phyloP scores from a whole-genome alignment of 2,329 filamentous ascomycete species.

The Aspergillus sp. region DNA sequence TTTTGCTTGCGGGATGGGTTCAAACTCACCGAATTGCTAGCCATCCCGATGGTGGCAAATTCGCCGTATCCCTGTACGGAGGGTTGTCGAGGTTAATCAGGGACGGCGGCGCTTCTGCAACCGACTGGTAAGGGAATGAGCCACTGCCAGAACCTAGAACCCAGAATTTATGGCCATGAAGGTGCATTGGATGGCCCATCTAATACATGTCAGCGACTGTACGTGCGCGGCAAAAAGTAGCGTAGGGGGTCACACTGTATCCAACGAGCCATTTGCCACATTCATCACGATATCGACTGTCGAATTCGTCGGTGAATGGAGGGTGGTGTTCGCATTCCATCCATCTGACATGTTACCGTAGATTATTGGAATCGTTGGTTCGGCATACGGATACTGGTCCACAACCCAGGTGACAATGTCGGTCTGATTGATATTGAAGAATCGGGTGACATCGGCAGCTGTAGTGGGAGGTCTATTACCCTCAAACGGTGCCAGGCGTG shows the following conservation, averaged over 20 bases:
- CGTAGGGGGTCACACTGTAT: background rate
- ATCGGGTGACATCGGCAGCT: background rate
- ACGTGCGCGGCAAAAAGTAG: background rate
- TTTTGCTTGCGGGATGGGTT: background rate
- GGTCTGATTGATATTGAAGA: background rate
- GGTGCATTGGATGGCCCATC: background rate
- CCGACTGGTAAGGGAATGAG: background rate
- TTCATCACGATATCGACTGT: background rate
- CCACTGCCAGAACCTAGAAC: slow-evolving; percentile 1
- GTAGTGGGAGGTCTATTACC: background rate
- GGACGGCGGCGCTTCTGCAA: background rate
- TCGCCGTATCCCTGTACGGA: background rate
- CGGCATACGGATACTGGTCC: background rate
- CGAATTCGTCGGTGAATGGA: background rate
- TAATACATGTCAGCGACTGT: background rate
- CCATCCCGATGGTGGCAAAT: background rate
- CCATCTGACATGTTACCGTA: background rate
- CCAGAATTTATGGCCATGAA: slow-evolving; percentile 1
- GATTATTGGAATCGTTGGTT: background rate
- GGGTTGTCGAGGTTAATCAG: background rate
- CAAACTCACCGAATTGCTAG: background rate
- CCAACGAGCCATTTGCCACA: background rate
- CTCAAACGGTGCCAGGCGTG: background rate
- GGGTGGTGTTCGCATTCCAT: background rate
- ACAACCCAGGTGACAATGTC: background rate